Percentiles rank a stretch among this genome's conserved stretches.
Conservation (phyloP, 108 stramenopile species). For the Parietichytrium sp. region DNA sequence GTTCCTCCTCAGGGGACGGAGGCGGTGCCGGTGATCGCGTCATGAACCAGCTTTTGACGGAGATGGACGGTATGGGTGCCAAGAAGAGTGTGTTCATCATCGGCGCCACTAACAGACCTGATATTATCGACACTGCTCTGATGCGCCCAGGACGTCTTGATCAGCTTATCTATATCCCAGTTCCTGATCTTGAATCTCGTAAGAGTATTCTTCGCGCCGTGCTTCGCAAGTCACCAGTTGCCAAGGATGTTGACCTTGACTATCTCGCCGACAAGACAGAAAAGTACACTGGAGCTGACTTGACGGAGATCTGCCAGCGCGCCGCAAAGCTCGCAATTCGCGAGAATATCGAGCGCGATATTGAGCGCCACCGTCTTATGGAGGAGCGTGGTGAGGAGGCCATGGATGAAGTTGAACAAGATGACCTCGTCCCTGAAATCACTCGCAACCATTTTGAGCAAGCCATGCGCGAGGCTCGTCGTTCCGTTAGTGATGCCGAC, state of each 20-base stretch:
- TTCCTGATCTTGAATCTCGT: constrained; percentile 96
- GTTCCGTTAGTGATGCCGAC: constrained; percentile 94
- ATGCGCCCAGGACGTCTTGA: constrained; percentile 99
- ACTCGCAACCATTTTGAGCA: constrained; percentile 91
- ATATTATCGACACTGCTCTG: constrained; percentile 98
- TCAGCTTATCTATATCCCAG: constrained; percentile 99
- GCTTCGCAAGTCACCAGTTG: constrained; percentile 92
- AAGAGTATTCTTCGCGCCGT: constrained; percentile 92
- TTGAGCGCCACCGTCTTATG: constrained; percentile 87
- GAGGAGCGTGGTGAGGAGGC: constrained; percentile 82
- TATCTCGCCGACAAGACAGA: constrained; percentile 95
- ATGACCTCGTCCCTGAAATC: constrained; percentile 95
- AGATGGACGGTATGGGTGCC: constrained; percentile 99
- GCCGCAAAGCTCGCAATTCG: constrained; percentile 98
- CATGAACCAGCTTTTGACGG: constrained; percentile 99
- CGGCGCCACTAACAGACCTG: constrained; percentile 96
- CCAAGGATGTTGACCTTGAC: constrained; percentile 92
- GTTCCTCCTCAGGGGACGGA: constrained; percentile 85
- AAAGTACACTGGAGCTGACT: constrained; percentile 99
- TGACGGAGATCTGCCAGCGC: constrained; percentile 99
- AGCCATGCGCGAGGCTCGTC: constrained; percentile 91
- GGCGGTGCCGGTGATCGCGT: constrained; percentile 99
- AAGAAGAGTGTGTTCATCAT: constrained; percentile 99
- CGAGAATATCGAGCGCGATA: constrained; percentile 93
- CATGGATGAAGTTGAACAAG: constrained; percentile 62